These are phyloP conservation scores for Artomyces pyxidatus DNA, from an alignment of 768 basidiomycete genomes.

Conservation along the genomic window DNA sequence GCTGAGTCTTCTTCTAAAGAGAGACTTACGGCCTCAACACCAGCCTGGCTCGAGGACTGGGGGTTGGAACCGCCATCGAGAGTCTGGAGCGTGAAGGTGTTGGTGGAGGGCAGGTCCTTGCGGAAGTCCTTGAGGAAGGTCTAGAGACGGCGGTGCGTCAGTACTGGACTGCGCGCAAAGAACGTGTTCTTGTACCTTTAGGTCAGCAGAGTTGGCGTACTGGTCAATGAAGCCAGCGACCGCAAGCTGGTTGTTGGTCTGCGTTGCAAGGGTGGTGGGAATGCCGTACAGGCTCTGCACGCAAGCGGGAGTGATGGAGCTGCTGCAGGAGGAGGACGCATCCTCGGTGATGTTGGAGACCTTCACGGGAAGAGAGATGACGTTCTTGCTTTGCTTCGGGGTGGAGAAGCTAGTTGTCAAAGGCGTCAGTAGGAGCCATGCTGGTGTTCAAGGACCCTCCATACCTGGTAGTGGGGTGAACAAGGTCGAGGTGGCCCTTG, in stretches of 20 bases:
- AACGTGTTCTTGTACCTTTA: conserved; percentile 11
- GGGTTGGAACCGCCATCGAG: conserved; percentile 13
- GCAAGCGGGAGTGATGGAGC: conserved; percentile 22
- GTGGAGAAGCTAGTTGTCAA: neutral
- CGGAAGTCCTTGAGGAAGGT: conserved; percentile 5
- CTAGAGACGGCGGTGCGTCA: neutral
- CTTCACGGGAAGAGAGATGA: neutral
- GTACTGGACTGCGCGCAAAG: neutral
- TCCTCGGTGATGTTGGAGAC: neutral
- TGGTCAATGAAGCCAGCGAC: conserved; percentile 25
- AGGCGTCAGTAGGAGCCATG: neutral
- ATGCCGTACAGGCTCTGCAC: conserved; percentile 29
- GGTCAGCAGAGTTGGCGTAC: conserved; percentile 23
- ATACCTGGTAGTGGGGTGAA: conserved; percentile 14
- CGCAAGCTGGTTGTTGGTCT: conserved; percentile 18
- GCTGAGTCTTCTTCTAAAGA: no score
- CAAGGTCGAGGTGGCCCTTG: conserved; percentile 9
- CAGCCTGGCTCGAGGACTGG: no score
- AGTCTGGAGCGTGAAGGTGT: conserved; percentile 9
- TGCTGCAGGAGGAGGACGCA: neutral
- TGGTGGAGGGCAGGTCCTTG: conserved; percentile 5
- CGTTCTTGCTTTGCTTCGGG: neutral
- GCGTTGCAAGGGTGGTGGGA: conserved; percentile 22
- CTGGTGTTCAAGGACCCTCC: neutral
- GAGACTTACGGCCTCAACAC: no score